Percentiles rank a stretch among this genome's conserved stretches.
Conservation (phyloP, 208 protist species). For the Willaertia magna region DNA sequence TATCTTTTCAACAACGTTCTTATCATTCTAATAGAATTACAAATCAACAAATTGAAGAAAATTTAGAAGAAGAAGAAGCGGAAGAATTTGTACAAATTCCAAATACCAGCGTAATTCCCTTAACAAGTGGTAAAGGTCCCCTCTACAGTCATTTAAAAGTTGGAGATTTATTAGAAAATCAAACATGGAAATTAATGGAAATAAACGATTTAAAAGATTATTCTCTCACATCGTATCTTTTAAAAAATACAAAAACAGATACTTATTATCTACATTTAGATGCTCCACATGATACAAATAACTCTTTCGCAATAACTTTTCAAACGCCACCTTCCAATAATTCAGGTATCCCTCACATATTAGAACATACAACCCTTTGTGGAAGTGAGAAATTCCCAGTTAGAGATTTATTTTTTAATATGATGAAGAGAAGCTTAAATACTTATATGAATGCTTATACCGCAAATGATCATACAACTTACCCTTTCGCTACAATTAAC, state of each 20-base stretch:
- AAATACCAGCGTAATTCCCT: too few relatives aligned
- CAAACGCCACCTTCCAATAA: constrained; percentile 73
- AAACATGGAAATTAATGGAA: too few relatives aligned
- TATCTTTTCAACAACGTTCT: too few relatives aligned
- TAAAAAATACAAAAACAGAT: constrained; percentile 30
- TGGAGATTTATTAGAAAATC: too few relatives aligned
- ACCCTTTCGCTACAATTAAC: constrained; percentile 33
- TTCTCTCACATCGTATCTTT: not conserved
- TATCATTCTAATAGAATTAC: too few relatives aligned
- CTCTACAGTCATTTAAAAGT: too few relatives aligned
- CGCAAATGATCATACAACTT: constrained; percentile 26
- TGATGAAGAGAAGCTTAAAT: constrained; percentile 35
- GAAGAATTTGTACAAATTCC: too few relatives aligned
- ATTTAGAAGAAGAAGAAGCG: too few relatives aligned
- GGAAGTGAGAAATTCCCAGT: constrained; percentile 86
- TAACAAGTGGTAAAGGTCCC: too few relatives aligned
- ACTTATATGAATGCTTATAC: constrained; percentile 17
- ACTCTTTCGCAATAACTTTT: constrained; percentile 89
- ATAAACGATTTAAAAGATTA: not conserved
- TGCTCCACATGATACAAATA: constrained; percentile 64
- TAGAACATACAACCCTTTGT: constrained; percentile 90
- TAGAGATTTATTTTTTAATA: constrained; percentile 53
- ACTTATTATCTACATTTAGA: constrained; percentile 77
- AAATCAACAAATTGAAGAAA: too few relatives aligned
- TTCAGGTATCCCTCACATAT: constrained; percentile 86